These are phyloP conservation scores for Hygrophorus pudorinus DNA, from an alignment of 768 basidiomycete species.

Conservation along the genomic window DNA sequence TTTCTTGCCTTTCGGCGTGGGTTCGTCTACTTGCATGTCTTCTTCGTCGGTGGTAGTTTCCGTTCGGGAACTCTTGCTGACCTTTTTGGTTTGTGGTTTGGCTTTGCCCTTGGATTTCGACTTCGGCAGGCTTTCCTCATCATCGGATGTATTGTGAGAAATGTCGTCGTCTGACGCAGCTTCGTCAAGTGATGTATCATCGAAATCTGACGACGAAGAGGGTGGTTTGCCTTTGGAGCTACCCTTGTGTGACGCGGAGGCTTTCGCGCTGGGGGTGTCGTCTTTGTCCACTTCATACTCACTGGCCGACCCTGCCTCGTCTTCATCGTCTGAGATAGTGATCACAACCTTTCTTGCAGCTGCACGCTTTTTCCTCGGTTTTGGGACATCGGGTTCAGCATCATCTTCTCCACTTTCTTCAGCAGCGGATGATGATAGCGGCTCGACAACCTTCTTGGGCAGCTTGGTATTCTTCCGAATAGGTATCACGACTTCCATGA, in stretches of 20 bases:
- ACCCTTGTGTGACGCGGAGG: slow-evolving; percentile 12
- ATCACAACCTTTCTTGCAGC: slow-evolving; percentile 22
- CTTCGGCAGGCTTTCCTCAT: slow-evolving; percentile 22
- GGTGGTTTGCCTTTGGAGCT: slow-evolving; percentile 10
- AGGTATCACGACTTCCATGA: slow-evolving; percentile 51
- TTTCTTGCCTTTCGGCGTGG: slow-evolving; percentile 23
- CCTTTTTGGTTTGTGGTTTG: slow-evolving; percentile 15
- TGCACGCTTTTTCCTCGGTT: slow-evolving; percentile 30
- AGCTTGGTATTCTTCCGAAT: slow-evolving; percentile 12
- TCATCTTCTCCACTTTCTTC: slow-evolving; percentile 27
- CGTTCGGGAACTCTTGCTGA: slow-evolving; percentile 7
- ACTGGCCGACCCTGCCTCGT: slow-evolving; percentile 20
- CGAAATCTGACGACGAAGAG: slow-evolving; percentile 28
- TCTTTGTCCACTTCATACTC: slow-evolving; percentile 19
- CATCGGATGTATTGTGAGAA: slow-evolving; percentile 21
- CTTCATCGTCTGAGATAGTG: slow-evolving; percentile 44
- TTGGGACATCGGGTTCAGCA: slow-evolving; percentile 26
- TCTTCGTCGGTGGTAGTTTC: slow-evolving; percentile 22
- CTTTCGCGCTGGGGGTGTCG: slow-evolving; percentile 10
- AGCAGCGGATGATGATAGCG: slow-evolving; percentile 22
- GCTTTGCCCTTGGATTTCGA: slow-evolving; percentile 21
- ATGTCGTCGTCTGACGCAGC: slow-evolving; percentile 22
- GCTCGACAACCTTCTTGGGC: not conserved
- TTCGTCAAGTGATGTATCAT: slow-evolving; percentile 27
- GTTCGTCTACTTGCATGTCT: slow-evolving; percentile 52